Percentiles rank a stretch among this genome's conserved stretches.
Evolutionary conservation across 2,329 filamentous ascomycete genomes (phyloP).

Genomic region (Chaetomium olivaceum): DNA sequence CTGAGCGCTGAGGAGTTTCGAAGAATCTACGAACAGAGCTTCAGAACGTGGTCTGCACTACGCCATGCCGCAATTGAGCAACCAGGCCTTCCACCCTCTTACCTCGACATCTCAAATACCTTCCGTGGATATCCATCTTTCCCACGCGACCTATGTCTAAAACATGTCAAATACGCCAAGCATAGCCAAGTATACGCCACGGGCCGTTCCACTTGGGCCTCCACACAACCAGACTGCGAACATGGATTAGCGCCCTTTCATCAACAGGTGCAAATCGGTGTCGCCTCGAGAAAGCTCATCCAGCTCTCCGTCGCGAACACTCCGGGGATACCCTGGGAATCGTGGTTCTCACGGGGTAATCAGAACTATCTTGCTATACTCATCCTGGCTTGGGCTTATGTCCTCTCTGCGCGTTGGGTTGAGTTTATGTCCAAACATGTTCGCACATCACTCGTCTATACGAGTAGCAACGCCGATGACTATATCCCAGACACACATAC

Average conservation of each 20-base stretch:
- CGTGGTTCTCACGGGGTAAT: conserved; percentile 15
- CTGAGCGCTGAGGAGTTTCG: no score
- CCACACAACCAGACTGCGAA: conserved; percentile 4
- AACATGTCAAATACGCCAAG: conserved; percentile 1
- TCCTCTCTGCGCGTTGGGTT: conserved; percentile 24
- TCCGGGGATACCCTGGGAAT: background rate
- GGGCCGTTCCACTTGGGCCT: conserved; percentile 2
- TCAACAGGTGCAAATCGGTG: conserved; percentile 7
- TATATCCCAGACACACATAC: no score
- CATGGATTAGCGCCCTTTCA: conserved; percentile 7
- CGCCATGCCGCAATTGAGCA: conserved; percentile 4
- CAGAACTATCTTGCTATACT: conserved; percentile 24
- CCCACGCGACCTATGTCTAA: background rate
- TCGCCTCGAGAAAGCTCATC: background rate
- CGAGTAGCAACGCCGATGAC: background rate
- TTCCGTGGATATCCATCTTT: conserved; percentile 16
- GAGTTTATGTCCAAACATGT: conserved; percentile 16
- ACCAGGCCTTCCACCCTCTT: background rate
- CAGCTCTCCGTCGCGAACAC: background rate
- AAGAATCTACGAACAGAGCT: conserved; percentile 15
- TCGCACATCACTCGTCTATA: conserved; percentile 1
- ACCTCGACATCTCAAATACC: conserved; percentile 1
- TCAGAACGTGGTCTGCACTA: conserved; percentile 15
- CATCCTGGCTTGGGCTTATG: conserved; percentile 25
- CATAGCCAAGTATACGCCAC: conserved; percentile 11